Conservation (phyloP, 202 grass and related monocot species). For the Miscanthus sacchariflorus region DNA sequence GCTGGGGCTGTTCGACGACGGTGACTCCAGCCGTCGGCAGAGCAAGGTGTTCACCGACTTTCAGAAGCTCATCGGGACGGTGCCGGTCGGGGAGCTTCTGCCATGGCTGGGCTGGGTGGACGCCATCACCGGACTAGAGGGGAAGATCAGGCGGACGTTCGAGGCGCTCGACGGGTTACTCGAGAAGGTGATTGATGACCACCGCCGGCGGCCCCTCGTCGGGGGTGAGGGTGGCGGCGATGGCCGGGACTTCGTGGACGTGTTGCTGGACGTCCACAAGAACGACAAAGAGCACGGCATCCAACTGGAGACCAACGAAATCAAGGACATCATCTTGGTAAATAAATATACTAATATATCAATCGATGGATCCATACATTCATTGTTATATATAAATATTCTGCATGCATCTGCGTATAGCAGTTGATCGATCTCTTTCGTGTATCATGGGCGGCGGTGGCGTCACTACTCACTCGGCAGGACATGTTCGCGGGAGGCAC, state of each 20-base stretch:
- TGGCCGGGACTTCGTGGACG: constrained; percentile 21
- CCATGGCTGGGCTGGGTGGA: constrained; percentile 2
- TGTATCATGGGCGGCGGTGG: too few relatives aligned
- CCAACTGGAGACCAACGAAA: neutral
- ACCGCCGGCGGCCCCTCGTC: neutral
- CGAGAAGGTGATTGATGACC: neutral
- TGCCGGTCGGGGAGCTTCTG: neutral
- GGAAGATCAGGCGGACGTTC: neutral
- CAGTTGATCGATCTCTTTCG: too few relatives aligned
- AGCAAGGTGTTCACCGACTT: constrained; percentile 5
- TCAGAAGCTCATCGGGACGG: neutral
- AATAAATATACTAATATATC: too few relatives aligned
- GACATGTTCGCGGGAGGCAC: too few relatives aligned
- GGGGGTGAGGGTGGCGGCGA: neutral
- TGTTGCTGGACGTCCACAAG: neutral
- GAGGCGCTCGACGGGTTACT: neutral
- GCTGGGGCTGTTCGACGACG: neutral
- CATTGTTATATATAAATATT: too few relatives aligned
- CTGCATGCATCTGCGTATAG: too few relatives aligned
- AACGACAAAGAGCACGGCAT: neutral
- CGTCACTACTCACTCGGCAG: too few relatives aligned
- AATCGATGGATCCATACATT: too few relatives aligned
- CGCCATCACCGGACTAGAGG: neutral
- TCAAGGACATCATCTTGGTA: neutral
- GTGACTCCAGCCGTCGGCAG: neutral